Conservation (phyloP, 2,329 filamentous ascomycete genomes). For the Ophiocordyceps camponoti-saundersi region DNA sequence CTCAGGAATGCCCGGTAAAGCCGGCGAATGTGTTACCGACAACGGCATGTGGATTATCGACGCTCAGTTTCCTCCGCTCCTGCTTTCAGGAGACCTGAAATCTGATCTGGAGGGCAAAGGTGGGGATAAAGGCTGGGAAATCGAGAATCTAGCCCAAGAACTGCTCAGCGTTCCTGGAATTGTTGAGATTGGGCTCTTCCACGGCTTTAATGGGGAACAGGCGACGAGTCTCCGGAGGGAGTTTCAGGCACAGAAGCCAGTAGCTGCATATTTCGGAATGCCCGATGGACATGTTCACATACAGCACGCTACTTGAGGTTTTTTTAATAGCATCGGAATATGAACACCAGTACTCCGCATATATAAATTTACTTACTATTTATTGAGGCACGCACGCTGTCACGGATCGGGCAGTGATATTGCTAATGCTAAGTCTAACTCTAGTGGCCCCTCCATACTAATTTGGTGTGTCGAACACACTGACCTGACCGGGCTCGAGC, state of each 20-base stretch:
- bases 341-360: no score
- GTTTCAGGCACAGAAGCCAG: slow-evolving; percentile 69
- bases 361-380: no score
- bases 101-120: slow-evolving; percentile 32
- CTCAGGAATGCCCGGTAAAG: slow-evolving; percentile 57
- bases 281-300: slow-evolving; percentile 47
- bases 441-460: no score
- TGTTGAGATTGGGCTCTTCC: slow-evolving; percentile 82
- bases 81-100: slow-evolving; percentile 38
- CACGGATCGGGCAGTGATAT: no score
- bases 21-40: slow-evolving; percentile 52
- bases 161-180: slow-evolving; percentile 77
- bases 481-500: no score
- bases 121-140: slow-evolving; percentile 54
- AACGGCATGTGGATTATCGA: slow-evolving; percentile 68
- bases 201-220: slow-evolving; percentile 61
- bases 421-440: no score
- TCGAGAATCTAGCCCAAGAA: slow-evolving; percentile 52
- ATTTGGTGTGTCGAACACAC: no score
- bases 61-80: slow-evolving; percentile 65
- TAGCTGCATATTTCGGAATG: slow-evolving; percentile 92
- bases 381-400: no score
- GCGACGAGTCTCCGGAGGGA: slow-evolving; percentile 32
- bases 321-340: no score
- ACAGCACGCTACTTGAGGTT: no score